Percentiles rank a stretch among this genome's conserved stretches.
These are phyloP conservation scores for Oenanthe javanica DNA, from an alignment of 140 eudicot species.

Conservation along the genomic window DNA sequence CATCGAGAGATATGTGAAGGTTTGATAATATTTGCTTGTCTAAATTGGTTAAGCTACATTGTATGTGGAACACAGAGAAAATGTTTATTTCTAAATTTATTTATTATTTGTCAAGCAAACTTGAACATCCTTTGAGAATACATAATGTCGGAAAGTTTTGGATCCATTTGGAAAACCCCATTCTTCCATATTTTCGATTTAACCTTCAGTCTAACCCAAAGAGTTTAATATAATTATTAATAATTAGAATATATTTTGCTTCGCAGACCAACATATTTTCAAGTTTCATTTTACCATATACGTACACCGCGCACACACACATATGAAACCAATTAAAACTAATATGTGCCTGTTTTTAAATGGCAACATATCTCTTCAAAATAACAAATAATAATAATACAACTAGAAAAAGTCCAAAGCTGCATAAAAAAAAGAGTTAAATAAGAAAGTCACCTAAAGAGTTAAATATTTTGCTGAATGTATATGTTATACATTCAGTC, in stretches of 20 bases:
- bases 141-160: neutral
- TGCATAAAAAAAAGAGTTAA: too few species aligned
- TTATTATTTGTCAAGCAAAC: neutral
- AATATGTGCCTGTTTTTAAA: neutral
- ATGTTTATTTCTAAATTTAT: neutral
- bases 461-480: too few species aligned
- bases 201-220: neutral
- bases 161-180: neutral
- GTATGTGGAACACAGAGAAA: neutral
- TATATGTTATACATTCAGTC: neutral
- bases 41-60: neutral
- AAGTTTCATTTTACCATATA: neutral
- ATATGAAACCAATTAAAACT: neutral
- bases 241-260: neutral
- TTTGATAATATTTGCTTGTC: neutral
- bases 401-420: too few species aligned
- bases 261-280: neutral
- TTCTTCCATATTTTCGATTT: neutral
- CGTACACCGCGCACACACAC: neutral
- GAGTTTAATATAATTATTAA: neutral
- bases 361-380: neutral
- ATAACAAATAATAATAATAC: too few species aligned
- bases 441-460: too few species aligned
- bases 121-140: neutral
- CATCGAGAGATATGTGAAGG: neutral